These are phyloP conservation scores for Phragmites australis DNA, from an alignment of 176 grass and related monocot species.

Conservation along the genomic window DNA sequence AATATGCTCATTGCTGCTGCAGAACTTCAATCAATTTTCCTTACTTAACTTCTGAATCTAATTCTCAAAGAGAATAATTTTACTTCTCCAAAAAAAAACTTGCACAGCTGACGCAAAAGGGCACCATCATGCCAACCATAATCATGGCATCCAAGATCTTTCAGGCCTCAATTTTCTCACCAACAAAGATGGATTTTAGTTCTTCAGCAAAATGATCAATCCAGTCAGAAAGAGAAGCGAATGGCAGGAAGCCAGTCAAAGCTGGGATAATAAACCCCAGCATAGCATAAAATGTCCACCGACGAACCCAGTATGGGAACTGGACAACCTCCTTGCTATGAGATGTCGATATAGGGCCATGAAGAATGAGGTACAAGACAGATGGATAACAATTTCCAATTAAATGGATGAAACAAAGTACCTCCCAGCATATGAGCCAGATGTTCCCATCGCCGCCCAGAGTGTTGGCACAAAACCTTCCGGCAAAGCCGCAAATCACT, in stretches of 20 bases:
- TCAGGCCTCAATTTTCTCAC: slow-evolving; percentile 55
- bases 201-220: slow-evolving; percentile 53
- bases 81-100: slow-evolving; percentile 13
- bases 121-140: background rate
- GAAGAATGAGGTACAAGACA: slow-evolving; percentile 55
- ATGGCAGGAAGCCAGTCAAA: slow-evolving; percentile 76
- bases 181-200: slow-evolving; percentile 31
- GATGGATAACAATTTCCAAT: slow-evolving; percentile 75
- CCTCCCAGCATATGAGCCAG: slow-evolving; percentile 88
- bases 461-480: slow-evolving; percentile 76
- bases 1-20: background rate
- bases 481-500: slow-evolving; percentile 71
- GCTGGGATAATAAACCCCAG: slow-evolving; percentile 65
- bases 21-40: background rate
- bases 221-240: slow-evolving; percentile 72
- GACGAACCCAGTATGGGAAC: slow-evolving; percentile 62
- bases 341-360: slow-evolving; percentile 61
- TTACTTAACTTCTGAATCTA: slow-evolving; percentile 1
- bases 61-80: slow-evolving; percentile 15
- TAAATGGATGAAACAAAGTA: slow-evolving; percentile 73
- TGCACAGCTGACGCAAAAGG: background rate
- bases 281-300: slow-evolving; percentile 64
- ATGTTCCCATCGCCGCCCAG: slow-evolving; percentile 66
- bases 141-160: slow-evolving; percentile 1
- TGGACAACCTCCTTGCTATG: slow-evolving; percentile 26